Evolutionary conservation across 805 yeast genomes (phyloP).

Genomic region (Pichia phayaonensis): DNA sequence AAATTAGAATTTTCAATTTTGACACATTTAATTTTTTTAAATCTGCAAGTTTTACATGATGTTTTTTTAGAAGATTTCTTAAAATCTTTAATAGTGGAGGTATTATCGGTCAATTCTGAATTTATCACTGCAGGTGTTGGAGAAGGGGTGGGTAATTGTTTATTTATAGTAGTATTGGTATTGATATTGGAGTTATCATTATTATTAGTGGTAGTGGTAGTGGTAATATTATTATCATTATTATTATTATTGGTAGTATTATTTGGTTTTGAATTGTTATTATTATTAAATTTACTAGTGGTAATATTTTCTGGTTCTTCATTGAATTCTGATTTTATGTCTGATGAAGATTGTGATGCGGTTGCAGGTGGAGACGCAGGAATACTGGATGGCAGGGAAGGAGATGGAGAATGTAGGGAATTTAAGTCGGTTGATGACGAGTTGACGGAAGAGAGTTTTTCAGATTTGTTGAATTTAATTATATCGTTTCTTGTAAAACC

Average conservation of each 20-base stretch:
- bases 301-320: neutral
- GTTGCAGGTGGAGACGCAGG: neutral
- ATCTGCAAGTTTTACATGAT: constrained; percentile 28
- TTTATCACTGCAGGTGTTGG: neutral
- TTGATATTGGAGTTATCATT: neutral
- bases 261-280: no score
- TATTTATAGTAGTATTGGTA: neutral
- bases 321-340: neutral
- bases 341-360: neutral
- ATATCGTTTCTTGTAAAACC: constrained; percentile 63
- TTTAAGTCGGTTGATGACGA: neutral
- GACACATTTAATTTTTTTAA: constrained; percentile 29
- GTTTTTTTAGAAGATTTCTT: constrained; percentile 24
- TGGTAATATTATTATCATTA: no score
- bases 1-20: constrained; percentile 19
- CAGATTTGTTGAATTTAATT: constrained; percentile 30
- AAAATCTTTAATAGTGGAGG: neutral
- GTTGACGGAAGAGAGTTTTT: constrained; percentile 5
- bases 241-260: no score
- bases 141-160: constrained; percentile 8
- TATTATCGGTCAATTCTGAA: neutral
- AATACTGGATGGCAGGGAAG: neutral
- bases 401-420: neutral
- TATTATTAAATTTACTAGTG: no score
- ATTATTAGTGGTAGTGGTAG: no score